Evolutionary conservation across 148 eudicot genomes (phyloP).

Genomic region (Rhododendron ferrugineum): DNA sequence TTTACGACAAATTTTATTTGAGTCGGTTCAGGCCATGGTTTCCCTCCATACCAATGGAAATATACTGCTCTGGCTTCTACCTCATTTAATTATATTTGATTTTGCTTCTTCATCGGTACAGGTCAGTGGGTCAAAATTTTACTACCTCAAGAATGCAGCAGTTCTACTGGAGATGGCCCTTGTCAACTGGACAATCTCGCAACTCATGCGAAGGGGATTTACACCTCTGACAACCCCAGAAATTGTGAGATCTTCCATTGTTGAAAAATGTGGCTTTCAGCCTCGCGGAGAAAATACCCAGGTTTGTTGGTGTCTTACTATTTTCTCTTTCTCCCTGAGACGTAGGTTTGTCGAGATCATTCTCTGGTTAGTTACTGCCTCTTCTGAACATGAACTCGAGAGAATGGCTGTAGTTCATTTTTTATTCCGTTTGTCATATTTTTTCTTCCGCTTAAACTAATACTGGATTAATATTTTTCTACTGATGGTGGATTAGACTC

Average conservation of each 20-base stretch:
- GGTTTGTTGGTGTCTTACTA: conserved; percentile 20
- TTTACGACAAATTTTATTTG: not conserved
- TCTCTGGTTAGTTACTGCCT: not conserved
- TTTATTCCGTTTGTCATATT: not conserved
- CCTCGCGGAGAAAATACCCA: conserved; percentile 95
- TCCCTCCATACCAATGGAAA: not conserved
- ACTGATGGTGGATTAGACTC: not conserved
- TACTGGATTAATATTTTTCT: not conserved
- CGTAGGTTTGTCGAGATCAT: not conserved
- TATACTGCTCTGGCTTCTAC: not conserved
- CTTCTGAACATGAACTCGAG: not conserved
- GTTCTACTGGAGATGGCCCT: conserved; percentile 88
- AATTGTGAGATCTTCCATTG: conserved; percentile 73
- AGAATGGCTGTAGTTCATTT: not conserved
- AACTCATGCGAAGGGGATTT: conserved; percentile 79
- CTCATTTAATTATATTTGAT: not conserved
- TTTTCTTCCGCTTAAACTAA: not conserved
- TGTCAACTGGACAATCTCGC: conserved; percentile 75
- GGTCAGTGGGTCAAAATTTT: conserved; percentile 95
- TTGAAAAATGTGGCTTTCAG: conserved; percentile 96
- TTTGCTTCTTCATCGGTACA: conserved; percentile 19
- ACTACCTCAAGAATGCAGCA: conserved; percentile 91
- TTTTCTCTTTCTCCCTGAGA: not conserved
- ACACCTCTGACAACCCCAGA: conserved; percentile 88
- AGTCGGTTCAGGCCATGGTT: not conserved